Evolutionary conservation across 1,284 basidiomycete species (phyloP), one percentile per base, ranked within the genome.

Genomic region (Polyporus tsugae): DNA sequence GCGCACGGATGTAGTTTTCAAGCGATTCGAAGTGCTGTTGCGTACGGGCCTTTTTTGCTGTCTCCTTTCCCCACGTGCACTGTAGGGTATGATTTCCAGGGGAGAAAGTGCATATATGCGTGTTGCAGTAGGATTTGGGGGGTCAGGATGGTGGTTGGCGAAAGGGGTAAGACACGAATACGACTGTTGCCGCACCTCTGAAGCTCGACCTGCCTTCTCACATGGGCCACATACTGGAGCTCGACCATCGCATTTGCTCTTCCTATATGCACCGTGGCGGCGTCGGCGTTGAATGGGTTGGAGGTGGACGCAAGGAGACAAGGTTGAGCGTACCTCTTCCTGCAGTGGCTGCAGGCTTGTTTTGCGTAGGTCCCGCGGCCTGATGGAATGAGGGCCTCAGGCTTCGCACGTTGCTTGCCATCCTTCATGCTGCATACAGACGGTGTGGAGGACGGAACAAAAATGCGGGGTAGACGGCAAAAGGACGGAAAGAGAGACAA

Each of bases 61-160:
- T 83, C 65, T 86, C 86, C 67, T 83, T 81, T n/a, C 83, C 84
- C 85, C 86, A 89, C 39, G 84, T 78, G 70, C 87, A 89, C 87
- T 89, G 63, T 36, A 19, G 52, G 29, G 60, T 33, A 11, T 25
- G n/a, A n/a, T n/a, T n/a, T n/a, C n/a, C n/a, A n/a, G n/a, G n/a
- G n/a, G n/a, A n/a, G n/a, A n/a, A n/a, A n/a, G n/a, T 10, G 52
- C 52, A 35, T 29, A 29, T 35, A 55, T 19, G 52, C 13, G 6
- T n/a, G n/a, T n/a, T n/a, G n/a, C n/a, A 10, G 29, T 15, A 42
- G n/a, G 49, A 49, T 41, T n/a, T n/a, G n/a, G n/a, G n/a, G n/a
- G n/a, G n/a, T n/a, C n/a, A n/a, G n/a, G 55, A 62, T 46, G 58
- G 35, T 38, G 35, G 41, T 52, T 17, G 36, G 52, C 19, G 22